Percentiles rank a stretch among this genome's conserved stretches.
Conservation (phyloP, 306 rosid species). For the Crotalaria pallida region DNA sequence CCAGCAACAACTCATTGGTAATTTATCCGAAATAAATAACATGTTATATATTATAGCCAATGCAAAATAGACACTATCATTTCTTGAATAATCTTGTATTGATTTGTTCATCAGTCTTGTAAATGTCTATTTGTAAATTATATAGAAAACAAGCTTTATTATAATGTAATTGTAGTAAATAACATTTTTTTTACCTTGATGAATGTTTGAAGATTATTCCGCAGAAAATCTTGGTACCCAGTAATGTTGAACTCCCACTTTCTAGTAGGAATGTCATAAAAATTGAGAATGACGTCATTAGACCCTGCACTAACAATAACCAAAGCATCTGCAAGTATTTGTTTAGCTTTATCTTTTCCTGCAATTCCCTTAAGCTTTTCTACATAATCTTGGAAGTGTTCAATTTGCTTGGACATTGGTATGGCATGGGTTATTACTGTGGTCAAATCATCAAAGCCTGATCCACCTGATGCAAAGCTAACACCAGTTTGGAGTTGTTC, state of each 20-base stretch:
- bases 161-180: not conserved
- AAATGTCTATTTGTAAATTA: not conserved
- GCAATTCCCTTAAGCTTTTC: constrained; percentile 29
- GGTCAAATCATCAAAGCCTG: constrained; percentile 44
- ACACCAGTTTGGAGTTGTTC: constrained; percentile 45
- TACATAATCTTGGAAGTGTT: constrained; percentile 35
- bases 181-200: constrained; percentile 33
- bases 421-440: constrained; percentile 15
- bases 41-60: not conserved
- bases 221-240: constrained; percentile 51
- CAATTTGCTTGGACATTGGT: constrained; percentile 38
- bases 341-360: constrained; percentile 33
- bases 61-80: not conserved
- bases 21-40: not conserved
- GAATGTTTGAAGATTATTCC: constrained; percentile 22
- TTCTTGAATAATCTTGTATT: not conserved
- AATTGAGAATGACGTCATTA: constrained; percentile 46
- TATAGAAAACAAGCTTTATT: not conserved
- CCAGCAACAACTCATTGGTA: too few species aligned
- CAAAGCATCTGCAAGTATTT: constrained; percentile 28
- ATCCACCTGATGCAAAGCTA: constrained; percentile 47
- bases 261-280: constrained; percentile 35
- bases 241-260: constrained; percentile 19
- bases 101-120: not conserved
- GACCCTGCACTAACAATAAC: constrained; percentile 44